These are phyloP conservation scores for Pterulicium gracile DNA, from an alignment of 1,284 basidiomycete genomes.

Conservation along the genomic window DNA sequence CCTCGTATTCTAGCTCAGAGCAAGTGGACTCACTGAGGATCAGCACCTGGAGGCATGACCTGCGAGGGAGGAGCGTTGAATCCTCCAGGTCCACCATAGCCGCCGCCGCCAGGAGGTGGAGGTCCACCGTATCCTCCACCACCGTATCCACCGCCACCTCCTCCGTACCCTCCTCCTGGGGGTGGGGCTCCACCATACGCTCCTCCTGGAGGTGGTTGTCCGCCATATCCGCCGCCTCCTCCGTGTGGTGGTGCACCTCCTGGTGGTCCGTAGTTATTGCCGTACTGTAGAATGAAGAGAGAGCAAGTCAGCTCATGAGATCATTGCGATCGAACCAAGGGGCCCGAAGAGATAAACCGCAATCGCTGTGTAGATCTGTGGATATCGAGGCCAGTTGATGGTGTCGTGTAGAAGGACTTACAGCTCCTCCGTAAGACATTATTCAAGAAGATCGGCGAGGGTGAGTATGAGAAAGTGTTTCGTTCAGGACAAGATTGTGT, in stretches of 20 bases:
- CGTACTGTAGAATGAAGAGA: background rate
- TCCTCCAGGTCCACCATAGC: conserved; percentile 16
- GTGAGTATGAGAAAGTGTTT: too few species aligned
- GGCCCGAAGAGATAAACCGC: too few species aligned
- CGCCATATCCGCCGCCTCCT: conserved; percentile 15
- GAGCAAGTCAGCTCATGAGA: too few species aligned
- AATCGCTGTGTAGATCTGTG: too few species aligned
- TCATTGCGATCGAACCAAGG: too few species aligned
- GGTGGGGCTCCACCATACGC: conserved; percentile 9
- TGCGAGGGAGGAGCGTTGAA: conserved; percentile 27
- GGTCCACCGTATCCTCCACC: conserved; percentile 21
- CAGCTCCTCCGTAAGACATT: too few species aligned
- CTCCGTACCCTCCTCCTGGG: conserved; percentile 19
- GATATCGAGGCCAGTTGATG: too few species aligned
- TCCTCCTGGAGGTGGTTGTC: conserved; percentile 2
- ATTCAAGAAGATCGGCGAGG: too few species aligned
- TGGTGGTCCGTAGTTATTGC: background rate
- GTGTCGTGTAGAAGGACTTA: too few species aligned
- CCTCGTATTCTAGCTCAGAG: conserved; percentile 5
- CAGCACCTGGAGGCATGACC: conserved; percentile 53
- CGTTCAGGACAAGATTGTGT: too few species aligned
- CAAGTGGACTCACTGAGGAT: conserved; percentile 51
- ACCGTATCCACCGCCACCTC: conserved; percentile 13
- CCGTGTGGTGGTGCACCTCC: background rate
- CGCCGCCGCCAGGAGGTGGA: conserved; percentile 13